Conservation (phyloP, 164 flowering plant species). For the Vitis rotundifolia region DNA sequence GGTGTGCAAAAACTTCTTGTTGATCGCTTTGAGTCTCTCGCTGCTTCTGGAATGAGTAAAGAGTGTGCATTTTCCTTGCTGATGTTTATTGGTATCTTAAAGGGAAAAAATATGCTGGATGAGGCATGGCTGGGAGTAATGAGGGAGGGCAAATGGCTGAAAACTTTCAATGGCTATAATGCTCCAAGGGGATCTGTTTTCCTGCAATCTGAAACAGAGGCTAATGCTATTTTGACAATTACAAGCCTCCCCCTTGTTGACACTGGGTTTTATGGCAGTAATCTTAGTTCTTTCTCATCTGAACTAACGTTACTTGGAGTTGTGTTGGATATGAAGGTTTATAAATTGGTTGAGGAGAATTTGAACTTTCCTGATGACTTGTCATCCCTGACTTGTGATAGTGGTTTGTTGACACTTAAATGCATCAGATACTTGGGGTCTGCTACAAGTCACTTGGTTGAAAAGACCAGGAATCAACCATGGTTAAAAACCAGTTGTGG, state of each 20-base stretch:
- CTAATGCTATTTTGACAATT: constrained; percentile 2
- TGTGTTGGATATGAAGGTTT: background rate
- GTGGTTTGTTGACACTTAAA: constrained; percentile 6
- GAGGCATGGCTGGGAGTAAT: constrained; percentile 4
- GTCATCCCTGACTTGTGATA: constrained; percentile 1
- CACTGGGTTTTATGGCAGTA: constrained; percentile 4
- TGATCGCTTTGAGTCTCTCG: background rate
- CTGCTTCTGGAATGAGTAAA: constrained; percentile 5
- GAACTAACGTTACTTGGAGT: constrained; percentile 13
- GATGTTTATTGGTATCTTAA: constrained; percentile 4
- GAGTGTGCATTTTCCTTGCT: constrained; percentile 4
- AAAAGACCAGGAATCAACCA: too few species aligned
- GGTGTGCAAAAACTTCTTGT: constrained; percentile 3
- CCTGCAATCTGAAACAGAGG: background rate
- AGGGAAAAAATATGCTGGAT: constrained; percentile 1
- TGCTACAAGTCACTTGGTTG: too few species aligned
- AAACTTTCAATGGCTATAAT: constrained; percentile 8
- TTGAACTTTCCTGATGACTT: background rate
- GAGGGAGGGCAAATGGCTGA: constrained; percentile 13
- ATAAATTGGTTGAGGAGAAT: background rate
- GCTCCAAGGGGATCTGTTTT: constrained; percentile 10
- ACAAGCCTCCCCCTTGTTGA: constrained; percentile 8
- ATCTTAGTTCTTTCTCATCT: constrained; percentile 1
- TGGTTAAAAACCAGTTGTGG: too few species aligned
- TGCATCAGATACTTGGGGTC: too few species aligned